Base-by-base conservation (phyloP, 2,329 filamentous ascomycete genomes). In the Xylaria sp. region DNA sequence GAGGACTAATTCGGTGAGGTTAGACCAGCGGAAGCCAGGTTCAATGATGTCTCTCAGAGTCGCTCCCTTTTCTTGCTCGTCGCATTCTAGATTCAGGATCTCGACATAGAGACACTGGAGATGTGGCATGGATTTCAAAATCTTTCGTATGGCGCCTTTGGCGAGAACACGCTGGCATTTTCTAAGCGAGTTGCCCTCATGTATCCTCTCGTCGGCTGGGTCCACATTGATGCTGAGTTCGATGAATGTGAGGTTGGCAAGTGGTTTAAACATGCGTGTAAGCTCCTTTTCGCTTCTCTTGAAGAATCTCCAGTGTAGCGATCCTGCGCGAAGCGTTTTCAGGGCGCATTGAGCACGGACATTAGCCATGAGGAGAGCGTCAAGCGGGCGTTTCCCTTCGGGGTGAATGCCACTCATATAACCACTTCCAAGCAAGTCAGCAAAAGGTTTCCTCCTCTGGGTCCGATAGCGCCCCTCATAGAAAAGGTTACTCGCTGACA, bases 231-330 rank as follows among this genome's bases (percentile, higher is more conserved):
- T 66, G 23, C 46, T 56, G 13, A 73, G 46, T 17, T 69, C 46
- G 49, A 73, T 64, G 17, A 48, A 53, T 8, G 63, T 70, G 13
- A 73, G 66, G 31, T 70, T 65, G 17, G 63, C 54, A 13, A 68
- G 62, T 19, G 71, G 69, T 11, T 54, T 40, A 15, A 70, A 67
- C 41, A 69, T 60, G 19, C 58, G 55, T n/a, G 46, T 29, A 15
- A 71, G 63, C 9, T 63, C 54, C 15, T 40, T 35, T 33, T 64
- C 54, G 19, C 55, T 58, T 44, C 58, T 57, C 27, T 68, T 52
- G 49, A 73, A 72, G 52, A 71, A 72, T 35, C 54, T 33, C 70
- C 71, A 73, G 47, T 65, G 65, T 19, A 73, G 41, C 1, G 31
- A 23, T 13, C 66, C 68, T 1, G 66, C 70, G 5, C 58, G 61